Percentiles rank a stretch among this genome's conserved stretches.
Evolutionary conservation across 257 asterid genomes (phyloP).

Genomic region (Solanum etuberosum): DNA sequence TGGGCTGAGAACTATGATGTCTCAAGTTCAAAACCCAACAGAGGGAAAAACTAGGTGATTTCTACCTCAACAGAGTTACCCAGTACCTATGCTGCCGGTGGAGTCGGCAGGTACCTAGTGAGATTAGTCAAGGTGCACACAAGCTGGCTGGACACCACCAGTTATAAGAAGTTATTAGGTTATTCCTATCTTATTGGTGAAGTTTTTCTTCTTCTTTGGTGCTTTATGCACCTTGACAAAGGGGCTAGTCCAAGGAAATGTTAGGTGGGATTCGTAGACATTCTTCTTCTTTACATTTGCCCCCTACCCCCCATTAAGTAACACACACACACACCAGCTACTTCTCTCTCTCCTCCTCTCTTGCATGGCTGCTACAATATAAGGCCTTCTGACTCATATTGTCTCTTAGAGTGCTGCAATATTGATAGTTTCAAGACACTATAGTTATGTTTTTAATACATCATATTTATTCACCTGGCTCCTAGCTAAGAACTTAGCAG

Average conservation of each 20-base stretch:
- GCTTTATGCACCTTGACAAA: neutral
- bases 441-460: neutral
- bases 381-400: neutral
- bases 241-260: neutral
- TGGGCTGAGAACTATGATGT: neutral
- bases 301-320: neutral
- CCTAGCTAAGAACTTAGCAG: neutral
- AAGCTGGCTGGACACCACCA: neutral
- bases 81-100: neutral
- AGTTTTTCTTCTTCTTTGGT: neutral
- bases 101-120: neutral
- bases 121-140: neutral
- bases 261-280: neutral
- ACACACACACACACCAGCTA: neutral
- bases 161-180: neutral
- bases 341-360: neutral
- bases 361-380: neutral
- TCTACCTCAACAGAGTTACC: neutral
- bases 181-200: neutral
- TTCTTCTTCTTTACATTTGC: neutral
- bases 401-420: neutral
- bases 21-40: neutral
- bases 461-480: neutral
- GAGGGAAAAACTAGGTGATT: neutral
- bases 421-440: neutral